Conservation (phyloP, 805 yeast genomes). For the Hanseniaspora meyeri region DNA sequence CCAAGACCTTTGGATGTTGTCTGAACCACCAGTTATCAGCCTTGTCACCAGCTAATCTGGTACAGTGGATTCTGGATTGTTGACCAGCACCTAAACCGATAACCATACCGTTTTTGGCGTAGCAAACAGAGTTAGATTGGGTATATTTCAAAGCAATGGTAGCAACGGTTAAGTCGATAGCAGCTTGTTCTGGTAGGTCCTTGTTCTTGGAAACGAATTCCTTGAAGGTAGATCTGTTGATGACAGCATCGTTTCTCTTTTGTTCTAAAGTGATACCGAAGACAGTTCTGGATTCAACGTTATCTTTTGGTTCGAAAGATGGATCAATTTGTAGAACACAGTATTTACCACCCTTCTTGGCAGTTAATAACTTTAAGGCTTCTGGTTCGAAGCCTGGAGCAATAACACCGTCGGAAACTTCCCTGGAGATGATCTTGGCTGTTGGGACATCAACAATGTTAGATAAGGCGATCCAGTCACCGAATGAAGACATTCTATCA, state of each 20-base stretch:
- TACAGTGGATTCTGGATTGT: slow-evolving; percentile 98
- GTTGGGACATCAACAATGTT: slow-evolving; percentile 94
- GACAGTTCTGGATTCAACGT: slow-evolving; percentile 81
- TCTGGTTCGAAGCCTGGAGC: slow-evolving; percentile 94
- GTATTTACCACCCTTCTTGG: slow-evolving; percentile 95
- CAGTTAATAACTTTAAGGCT: slow-evolving; percentile 75
- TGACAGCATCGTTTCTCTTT: slow-evolving; percentile 94
- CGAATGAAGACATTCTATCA: slow-evolving; percentile 98
- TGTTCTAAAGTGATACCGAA: slow-evolving; percentile 92
- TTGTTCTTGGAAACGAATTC: slow-evolving; percentile 85
- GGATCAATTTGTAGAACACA: slow-evolving; percentile 95
- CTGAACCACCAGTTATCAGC: slow-evolving; percentile 99
- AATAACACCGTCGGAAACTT: slow-evolving; percentile 96
- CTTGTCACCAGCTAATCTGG: slow-evolving; percentile 97
- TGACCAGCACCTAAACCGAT: slow-evolving; percentile 99
- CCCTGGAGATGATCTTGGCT: slow-evolving; percentile 92
- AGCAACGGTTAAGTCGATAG: slow-evolving; percentile 89
- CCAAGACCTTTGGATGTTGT: slow-evolving; percentile 91
- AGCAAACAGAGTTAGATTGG: slow-evolving; percentile 96
- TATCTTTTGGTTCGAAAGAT: slow-evolving; percentile 64
- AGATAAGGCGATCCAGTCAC: slow-evolving; percentile 95
- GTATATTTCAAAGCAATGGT: slow-evolving; percentile 95
- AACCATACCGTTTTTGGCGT: slow-evolving; percentile 98
- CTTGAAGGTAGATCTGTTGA: slow-evolving; percentile 77
- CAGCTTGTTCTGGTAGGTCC: slow-evolving; percentile 78